Conservation (phyloP, 75 land plant genomes). For the Cryptomeria japonica region DNA sequence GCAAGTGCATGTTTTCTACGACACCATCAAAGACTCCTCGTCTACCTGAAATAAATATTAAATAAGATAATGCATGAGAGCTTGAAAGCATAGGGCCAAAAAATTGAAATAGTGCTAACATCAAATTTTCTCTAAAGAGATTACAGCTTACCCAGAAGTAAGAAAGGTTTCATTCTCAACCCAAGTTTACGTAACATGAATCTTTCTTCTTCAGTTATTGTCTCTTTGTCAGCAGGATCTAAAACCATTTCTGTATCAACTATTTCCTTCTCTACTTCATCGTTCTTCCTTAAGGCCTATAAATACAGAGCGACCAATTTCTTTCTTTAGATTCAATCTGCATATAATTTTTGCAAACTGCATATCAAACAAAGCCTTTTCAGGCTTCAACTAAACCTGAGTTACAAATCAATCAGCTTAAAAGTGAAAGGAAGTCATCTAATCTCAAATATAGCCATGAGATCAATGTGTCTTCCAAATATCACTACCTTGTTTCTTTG, state of each 20-base stretch:
- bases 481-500: neutral
- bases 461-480: neutral
- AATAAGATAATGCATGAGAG: constrained; percentile 5
- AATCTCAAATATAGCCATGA: neutral
- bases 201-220: constrained; percentile 87
- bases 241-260: constrained; percentile 43
- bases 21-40: constrained; percentile 93
- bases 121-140: neutral
- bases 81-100: constrained; percentile 7
- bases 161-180: constrained; percentile 88
- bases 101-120: neutral
- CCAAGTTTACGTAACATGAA: constrained; percentile 89
- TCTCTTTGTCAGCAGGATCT: constrained; percentile 55
- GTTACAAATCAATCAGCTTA: constrained; percentile 6
- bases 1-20: constrained; percentile 96
- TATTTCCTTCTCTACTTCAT: constrained; percentile 56
- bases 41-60: constrained; percentile 54
- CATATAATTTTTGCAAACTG: neutral
- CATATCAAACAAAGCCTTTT: neutral
- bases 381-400: neutral
- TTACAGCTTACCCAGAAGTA: constrained; percentile 69
- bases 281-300: constrained; percentile 66
- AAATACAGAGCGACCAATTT: neutral
- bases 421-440: neutral
- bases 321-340: neutral